These are phyloP conservation scores for Exophiala sp. DNA, from an alignment of 2,329 filamentous ascomycete genomes.

Conservation along the genomic window DNA sequence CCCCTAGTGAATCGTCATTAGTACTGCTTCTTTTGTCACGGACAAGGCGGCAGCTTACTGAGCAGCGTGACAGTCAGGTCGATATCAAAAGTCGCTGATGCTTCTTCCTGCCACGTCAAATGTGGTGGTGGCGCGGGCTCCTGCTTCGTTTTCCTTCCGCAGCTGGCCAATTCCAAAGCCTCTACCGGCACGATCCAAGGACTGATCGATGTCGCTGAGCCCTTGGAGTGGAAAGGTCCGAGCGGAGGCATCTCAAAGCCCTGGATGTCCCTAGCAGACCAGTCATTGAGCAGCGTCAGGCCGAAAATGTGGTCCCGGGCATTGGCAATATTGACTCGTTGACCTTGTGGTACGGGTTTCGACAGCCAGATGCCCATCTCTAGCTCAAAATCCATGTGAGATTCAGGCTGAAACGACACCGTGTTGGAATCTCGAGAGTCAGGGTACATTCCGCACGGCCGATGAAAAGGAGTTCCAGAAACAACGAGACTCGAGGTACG, in stretches of 20 bases:
- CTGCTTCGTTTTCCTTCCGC: conserved; percentile 2
- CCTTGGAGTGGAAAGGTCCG: conserved; percentile 59
- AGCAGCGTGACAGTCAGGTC: conserved; percentile 2
- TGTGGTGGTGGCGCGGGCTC: conserved; percentile 12
- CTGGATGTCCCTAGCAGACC: conserved; percentile 57
- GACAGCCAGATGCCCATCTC: conserved; percentile 48
- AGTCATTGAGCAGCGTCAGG: conserved; percentile 45
- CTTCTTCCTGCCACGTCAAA: conserved; percentile 7
- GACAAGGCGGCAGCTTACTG: not conserved
- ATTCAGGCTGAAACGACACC: conserved; percentile 32
- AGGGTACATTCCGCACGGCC: conserved; percentile 47
- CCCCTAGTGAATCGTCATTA: not conserved
- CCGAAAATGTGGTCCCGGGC: conserved; percentile 58
- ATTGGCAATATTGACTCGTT: conserved; percentile 38
- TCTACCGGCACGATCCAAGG: conserved; percentile 60
- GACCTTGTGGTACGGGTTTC: conserved; percentile 38
- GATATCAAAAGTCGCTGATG: conserved; percentile 10
- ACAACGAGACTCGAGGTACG: conserved; percentile 14
- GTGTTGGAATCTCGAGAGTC: not conserved
- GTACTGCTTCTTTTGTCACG: not conserved
- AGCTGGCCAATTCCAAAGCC: conserved; percentile 39
- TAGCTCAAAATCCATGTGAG: conserved; percentile 47
- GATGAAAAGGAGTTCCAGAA: conserved; percentile 37
- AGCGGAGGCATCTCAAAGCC: conserved; percentile 58
- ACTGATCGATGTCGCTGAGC: conserved; percentile 55